These are phyloP conservation scores for Hsuehochloa calcarea DNA, from an alignment of 176 grass and related monocot species.

Conservation along the genomic window DNA sequence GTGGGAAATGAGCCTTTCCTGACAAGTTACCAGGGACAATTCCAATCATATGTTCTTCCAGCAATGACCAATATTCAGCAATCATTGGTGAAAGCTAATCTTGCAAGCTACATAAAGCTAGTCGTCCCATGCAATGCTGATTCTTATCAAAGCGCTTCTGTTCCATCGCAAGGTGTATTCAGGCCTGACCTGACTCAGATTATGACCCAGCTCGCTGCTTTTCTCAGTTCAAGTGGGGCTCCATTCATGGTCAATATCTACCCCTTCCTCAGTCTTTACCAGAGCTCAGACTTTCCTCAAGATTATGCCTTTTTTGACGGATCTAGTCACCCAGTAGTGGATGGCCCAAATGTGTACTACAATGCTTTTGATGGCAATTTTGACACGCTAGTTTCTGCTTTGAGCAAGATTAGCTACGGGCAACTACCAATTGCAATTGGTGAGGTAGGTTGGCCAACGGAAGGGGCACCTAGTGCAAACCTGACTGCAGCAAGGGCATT, in stretches of 20 bases:
- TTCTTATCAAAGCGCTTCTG: constrained; percentile 64
- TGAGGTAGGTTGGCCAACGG: constrained; percentile 94
- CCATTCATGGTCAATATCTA: constrained; percentile 96
- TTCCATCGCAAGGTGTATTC: constrained; percentile 85
- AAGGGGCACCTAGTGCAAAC: constrained; percentile 86
- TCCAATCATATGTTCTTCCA: constrained; percentile 67
- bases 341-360: constrained; percentile 82
- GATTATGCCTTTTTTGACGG: constrained; percentile 97
- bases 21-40: constrained; percentile 82
- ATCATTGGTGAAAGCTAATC: constrained; percentile 81
- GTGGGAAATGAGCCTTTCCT: constrained; percentile 97
- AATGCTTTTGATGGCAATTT: constrained; percentile 97
- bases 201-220: constrained; percentile 79
- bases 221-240: constrained; percentile 77
- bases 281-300: constrained; percentile 85
- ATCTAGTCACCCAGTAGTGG: constrained; percentile 84
- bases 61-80: constrained; percentile 83
- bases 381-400: constrained; percentile 80
- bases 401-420: constrained; percentile 74
- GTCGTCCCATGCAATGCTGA: constrained; percentile 97
- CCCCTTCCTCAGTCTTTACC: constrained; percentile 91
- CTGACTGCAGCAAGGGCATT: constrained; percentile 83
- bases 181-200: constrained; percentile 88
- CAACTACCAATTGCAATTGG: constrained; percentile 78
- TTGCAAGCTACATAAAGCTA: constrained; percentile 74